Percentiles rank a stretch among this genome's conserved stretches.
Conservation (phyloP, 2,329 filamentous ascomycete genomes). For the Exophiala aquamarina region DNA sequence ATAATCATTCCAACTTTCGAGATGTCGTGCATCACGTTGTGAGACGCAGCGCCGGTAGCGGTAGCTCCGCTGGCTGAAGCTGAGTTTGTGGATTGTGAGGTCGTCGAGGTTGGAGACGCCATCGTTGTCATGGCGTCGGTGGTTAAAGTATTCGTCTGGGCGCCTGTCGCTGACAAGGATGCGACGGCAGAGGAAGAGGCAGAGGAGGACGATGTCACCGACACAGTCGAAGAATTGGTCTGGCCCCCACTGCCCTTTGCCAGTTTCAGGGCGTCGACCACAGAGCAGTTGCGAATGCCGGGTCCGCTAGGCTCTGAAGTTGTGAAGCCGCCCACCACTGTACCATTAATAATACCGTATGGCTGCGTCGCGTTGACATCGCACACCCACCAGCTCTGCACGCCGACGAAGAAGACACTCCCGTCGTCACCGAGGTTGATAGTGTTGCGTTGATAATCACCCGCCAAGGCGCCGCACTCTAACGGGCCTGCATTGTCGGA, state of each 20-base stretch:
- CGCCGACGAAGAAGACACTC: background rate
- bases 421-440: background rate
- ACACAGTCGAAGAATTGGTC: background rate
- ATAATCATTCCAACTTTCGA: too few species aligned
- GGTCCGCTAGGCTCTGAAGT: background rate
- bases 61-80: background rate
- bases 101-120: too few species aligned
- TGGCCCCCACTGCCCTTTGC: background rate
- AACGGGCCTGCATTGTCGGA: background rate
- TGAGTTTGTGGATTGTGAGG: background rate
- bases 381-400: conserved; percentile 8
- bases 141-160: background rate
- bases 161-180: background rate
- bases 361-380: conserved; percentile 2
- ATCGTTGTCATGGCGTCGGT: background rate
- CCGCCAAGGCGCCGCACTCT: conserved; percentile 1
- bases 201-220: background rate
- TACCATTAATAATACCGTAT: conserved; percentile 2
- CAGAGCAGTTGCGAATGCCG: background rate
- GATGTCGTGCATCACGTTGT: too few species aligned
- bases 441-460: background rate
- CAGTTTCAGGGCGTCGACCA: background rate
- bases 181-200: background rate
- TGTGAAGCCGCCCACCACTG: conserved; percentile 5
- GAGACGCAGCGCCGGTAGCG: background rate